Conservation (phyloP, 139 green algal species). For the Spirogloea muscicola region DNA sequence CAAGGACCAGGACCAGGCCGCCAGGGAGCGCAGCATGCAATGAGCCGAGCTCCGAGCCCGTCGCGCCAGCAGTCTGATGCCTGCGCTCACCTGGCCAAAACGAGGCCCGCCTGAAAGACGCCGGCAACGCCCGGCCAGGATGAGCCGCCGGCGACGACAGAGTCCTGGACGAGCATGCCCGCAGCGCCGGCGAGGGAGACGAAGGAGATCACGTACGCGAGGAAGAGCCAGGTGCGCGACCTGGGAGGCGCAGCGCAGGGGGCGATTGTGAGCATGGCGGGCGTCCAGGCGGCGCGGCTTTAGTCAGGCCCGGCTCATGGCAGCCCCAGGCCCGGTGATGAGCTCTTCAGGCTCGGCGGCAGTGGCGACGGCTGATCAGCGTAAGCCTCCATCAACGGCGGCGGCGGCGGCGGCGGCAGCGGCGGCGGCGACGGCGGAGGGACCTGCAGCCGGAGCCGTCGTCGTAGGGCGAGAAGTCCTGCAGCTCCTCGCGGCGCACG, state of each 20-base stretch:
- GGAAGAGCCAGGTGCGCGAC: slow-evolving; percentile 77
- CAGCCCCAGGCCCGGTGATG: no score
- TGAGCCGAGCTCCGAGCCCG: no score
- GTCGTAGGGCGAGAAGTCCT: slow-evolving; percentile 69
- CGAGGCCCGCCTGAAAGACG: slow-evolving; percentile 31
- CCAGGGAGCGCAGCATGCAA: no score
- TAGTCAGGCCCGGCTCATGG: no score
- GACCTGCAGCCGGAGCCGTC: slow-evolving; percentile 68
- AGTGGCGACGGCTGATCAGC: no score
- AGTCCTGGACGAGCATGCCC: slow-evolving; percentile 71
- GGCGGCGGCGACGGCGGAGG: background rate
- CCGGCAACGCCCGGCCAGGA: slow-evolving; percentile 43
- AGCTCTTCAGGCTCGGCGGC: no score
- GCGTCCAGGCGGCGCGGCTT: no score
- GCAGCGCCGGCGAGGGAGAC: slow-evolving; percentile 61
- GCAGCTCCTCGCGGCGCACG: slow-evolving; percentile 70
- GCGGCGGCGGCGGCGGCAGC: background rate
- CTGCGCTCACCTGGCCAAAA: slow-evolving; percentile 42
- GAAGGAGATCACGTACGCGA: slow-evolving; percentile 81
- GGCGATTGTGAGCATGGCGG: no score
- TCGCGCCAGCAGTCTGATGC: no score
- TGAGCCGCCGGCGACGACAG: slow-evolving; percentile 9
- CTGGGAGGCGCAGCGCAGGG: no score
- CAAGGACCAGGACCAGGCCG: no score
- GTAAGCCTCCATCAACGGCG: background rate